Conservation (phyloP, 306 rosid genomes). For the Potentilla sterilis region DNA sequence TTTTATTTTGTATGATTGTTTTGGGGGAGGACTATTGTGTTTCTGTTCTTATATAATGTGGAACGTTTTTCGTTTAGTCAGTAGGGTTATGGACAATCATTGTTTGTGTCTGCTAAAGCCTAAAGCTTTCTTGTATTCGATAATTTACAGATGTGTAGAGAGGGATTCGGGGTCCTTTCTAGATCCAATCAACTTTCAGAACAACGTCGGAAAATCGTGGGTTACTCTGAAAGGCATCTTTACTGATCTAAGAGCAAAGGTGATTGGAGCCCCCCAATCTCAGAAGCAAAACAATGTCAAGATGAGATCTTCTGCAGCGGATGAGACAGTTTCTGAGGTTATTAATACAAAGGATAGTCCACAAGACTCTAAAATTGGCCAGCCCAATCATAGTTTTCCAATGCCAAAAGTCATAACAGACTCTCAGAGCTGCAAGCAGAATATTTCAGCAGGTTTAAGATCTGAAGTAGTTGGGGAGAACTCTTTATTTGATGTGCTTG, state of each 20-base stretch:
- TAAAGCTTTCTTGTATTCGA: background rate
- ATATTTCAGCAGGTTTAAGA: constrained; percentile 6
- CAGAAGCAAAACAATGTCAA: constrained; percentile 4
- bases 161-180: constrained; percentile 1
- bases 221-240: background rate
- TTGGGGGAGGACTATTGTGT: background rate
- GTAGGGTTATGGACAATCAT: background rate
- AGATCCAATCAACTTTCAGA: background rate
- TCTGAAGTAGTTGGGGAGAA: constrained; percentile 1
- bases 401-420: background rate
- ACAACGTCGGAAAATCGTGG: background rate
- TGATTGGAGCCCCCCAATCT: constrained; percentile 4
- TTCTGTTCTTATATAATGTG: background rate
- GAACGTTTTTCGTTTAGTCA: background rate
- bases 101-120: background rate
- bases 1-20: background rate
- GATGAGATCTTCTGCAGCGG: constrained; percentile 4
- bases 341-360: background rate
- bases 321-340: constrained; percentile 3
- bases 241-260: background rate
- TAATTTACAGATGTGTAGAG: constrained; percentile 7
- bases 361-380: constrained; percentile 9
- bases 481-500: constrained; percentile 17
- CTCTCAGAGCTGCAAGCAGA: constrained; percentile 12
- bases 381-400: background rate